These are phyloP conservation scores for Alternaria sp. DNA, from an alignment of 2,329 filamentous ascomycete genomes.

Conservation along the genomic window DNA sequence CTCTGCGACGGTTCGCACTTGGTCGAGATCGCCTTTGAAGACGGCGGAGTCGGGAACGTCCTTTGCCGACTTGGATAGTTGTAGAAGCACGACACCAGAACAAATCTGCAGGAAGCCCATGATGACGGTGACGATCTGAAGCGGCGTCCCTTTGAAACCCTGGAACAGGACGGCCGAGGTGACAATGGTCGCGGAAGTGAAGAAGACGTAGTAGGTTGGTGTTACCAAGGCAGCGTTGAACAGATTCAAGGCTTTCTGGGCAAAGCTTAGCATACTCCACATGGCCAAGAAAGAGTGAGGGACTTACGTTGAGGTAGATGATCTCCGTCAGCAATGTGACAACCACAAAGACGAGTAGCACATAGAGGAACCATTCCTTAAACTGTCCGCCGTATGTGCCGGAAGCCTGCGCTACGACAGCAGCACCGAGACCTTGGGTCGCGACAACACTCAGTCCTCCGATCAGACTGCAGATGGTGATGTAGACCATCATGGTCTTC, in stretches of 20 bases:
- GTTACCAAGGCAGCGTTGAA: constrained; percentile 98
- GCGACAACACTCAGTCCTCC: constrained; percentile 94
- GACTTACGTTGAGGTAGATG: constrained; percentile 88
- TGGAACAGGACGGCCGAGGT: constrained; percentile 91
- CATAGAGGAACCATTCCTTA: constrained; percentile 96
- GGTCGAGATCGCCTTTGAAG: constrained; percentile 90
- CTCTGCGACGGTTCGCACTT: constrained; percentile 93
- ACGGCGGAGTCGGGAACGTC: constrained; percentile 93
- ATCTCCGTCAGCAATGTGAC: constrained; percentile 91
- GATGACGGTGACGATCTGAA: constrained; percentile 85
- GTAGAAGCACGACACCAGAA: constrained; percentile 86
- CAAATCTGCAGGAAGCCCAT: constrained; percentile 95
- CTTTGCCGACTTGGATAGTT: constrained; percentile 97
- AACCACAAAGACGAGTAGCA: constrained; percentile 88
- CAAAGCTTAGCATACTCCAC: constrained; percentile 5
- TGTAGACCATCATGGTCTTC: constrained; percentile 96
- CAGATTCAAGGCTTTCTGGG: constrained; percentile 94
- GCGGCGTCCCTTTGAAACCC: constrained; percentile 86
- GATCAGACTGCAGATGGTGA: constrained; percentile 93
- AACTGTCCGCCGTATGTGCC: constrained; percentile 78
- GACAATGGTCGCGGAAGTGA: constrained; percentile 93
- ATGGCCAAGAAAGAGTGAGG: neutral
- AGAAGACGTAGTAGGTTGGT: constrained; percentile 98
- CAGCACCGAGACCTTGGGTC: constrained; percentile 89
- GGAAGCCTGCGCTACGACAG: constrained; percentile 83